Percentiles rank a stretch among this genome's conserved stretches.
Conservation (phyloP, 1,139 yeast genomes). For the Entelexis sorbosivorans region DNA sequence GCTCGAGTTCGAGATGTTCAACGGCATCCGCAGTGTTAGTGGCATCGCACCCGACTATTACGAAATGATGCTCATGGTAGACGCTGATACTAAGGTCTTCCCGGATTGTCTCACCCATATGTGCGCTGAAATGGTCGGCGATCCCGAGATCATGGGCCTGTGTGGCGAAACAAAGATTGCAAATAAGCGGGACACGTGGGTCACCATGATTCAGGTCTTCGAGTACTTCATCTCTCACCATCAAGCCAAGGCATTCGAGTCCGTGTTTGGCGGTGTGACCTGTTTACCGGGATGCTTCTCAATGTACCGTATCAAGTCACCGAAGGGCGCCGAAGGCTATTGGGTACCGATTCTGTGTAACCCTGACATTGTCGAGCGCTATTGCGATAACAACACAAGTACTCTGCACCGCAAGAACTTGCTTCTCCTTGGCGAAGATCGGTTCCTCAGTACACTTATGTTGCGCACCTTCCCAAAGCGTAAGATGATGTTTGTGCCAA, state of each 20-base stretch:
- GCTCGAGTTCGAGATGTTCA: constrained; percentile 71
- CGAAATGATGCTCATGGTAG: constrained; percentile 85
- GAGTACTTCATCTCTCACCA: constrained; percentile 95
- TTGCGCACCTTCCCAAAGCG: constrained; percentile 86
- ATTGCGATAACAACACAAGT: constrained; percentile 77
- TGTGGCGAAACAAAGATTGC: constrained; percentile 97
- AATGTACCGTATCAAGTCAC: constrained; percentile 88
- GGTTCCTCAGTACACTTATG: constrained; percentile 81
- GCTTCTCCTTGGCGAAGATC: constrained; percentile 84
- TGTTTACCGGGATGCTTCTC: constrained; percentile 97
- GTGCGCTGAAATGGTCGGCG: constrained; percentile 86
- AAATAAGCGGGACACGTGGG: constrained; percentile 80
- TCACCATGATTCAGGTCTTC: constrained; percentile 88
- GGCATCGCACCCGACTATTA: constrained; percentile 82
- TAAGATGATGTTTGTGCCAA: constrained; percentile 84
- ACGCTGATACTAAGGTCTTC: constrained; percentile 88
- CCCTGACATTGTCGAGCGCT: constrained; percentile 92
- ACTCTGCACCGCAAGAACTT: constrained; percentile 86
- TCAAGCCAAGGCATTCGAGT: constrained; percentile 91
- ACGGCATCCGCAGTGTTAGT: constrained; percentile 72
- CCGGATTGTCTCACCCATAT: constrained; percentile 88
- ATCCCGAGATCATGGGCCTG: constrained; percentile 83
- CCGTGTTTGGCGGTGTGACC: constrained; percentile 92
- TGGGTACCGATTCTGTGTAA: constrained; percentile 96
- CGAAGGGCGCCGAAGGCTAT: constrained; percentile 78